A percentile compares a stretch with the other conserved stretches of the same genome.
Conservation (phyloP, 2,329 filamentous ascomycete genomes). For the Fusarium sp. region DNA sequence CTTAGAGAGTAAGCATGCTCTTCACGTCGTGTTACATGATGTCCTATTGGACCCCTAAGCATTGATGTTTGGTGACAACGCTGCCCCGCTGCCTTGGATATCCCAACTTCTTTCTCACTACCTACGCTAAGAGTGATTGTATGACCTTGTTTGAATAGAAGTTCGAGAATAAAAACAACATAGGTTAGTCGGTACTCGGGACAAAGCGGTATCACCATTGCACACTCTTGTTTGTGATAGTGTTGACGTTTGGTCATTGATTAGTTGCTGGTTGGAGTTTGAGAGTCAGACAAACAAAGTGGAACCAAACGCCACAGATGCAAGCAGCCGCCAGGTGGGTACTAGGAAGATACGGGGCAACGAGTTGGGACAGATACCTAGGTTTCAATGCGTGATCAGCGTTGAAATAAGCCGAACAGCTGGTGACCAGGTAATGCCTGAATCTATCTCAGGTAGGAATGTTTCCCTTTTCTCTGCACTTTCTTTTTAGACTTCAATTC, state of each 20-base stretch:
- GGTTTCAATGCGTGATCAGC: constrained; percentile 3
- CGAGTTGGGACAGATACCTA: neutral
- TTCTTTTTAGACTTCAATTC: neutral
- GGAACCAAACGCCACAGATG: constrained; percentile 33
- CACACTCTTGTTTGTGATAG: constrained; percentile 17
- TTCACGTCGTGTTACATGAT: constrained; percentile 11
- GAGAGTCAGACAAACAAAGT: constrained; percentile 27
- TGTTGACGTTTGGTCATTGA: constrained; percentile 1
- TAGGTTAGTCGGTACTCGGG: constrained; percentile 6
- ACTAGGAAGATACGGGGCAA: neutral
- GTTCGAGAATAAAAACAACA: constrained; percentile 15
- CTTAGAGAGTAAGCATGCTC: constrained; percentile 21
- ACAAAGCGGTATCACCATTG: constrained; percentile 19
- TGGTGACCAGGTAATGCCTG: neutral
- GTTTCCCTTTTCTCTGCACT: no score
- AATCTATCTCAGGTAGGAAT: no score
- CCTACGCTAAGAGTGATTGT: constrained; percentile 25
- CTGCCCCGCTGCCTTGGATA: constrained; percentile 36
- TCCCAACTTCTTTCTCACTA: constrained; percentile 19
- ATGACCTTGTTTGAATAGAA: constrained; percentile 19
- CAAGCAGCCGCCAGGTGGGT: constrained; percentile 10
- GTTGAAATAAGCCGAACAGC: neutral
- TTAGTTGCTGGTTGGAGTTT: neutral
- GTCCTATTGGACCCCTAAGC: constrained; percentile 28
- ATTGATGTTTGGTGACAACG: constrained; percentile 26